Percentiles rank a stretch among this genome's conserved stretches.
Conservation (phyloP, 805 yeast genomes). For the Candida tibetensis region DNA sequence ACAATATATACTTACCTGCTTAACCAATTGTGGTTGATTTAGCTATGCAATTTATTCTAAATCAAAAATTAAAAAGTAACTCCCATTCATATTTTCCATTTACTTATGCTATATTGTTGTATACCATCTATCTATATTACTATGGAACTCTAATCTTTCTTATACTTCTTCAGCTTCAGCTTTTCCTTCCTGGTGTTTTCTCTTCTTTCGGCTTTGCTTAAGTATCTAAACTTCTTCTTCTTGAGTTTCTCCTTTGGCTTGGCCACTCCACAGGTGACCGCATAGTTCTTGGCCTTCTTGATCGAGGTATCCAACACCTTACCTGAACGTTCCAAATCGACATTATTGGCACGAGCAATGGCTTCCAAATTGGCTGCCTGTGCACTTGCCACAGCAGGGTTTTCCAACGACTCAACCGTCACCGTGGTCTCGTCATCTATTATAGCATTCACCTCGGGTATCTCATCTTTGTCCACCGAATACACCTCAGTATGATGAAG, state of each 20-base stretch:
- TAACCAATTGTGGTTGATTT: too few relatives aligned
- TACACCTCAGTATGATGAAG: conserved; percentile 28
- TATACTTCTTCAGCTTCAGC: conserved; percentile 14
- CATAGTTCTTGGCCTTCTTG: conserved; percentile 79
- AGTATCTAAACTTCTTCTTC: conserved; percentile 84
- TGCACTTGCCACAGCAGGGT: conserved; percentile 35
- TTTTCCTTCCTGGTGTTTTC: conserved; percentile 39
- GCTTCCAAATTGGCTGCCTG: conserved; percentile 37
- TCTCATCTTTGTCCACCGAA: conserved; percentile 23
- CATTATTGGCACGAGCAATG: conserved; percentile 63
- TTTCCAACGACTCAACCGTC: conserved; percentile 55
- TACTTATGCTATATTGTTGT: too few relatives aligned
- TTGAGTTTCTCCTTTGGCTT: conserved; percentile 40
- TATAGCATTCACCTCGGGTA: conserved; percentile 28
- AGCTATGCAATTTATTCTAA: too few relatives aligned
- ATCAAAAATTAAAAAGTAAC: too few relatives aligned
- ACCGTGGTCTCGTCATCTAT: conserved; percentile 49
- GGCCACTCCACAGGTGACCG: conserved; percentile 55
- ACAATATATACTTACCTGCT: too few relatives aligned
- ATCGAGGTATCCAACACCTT: conserved; percentile 73
- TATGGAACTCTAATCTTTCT: conserved; percentile 4
- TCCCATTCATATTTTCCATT: too few relatives aligned
- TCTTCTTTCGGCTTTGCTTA: conserved; percentile 76
- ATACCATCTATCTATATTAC: too few relatives aligned
- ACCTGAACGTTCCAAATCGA: conserved; percentile 64